Percentiles rank a stretch among this genome's conserved stretches.
Conservation (phyloP, 768 basidiomycete species). For the Tricholoma flavovirens region DNA sequence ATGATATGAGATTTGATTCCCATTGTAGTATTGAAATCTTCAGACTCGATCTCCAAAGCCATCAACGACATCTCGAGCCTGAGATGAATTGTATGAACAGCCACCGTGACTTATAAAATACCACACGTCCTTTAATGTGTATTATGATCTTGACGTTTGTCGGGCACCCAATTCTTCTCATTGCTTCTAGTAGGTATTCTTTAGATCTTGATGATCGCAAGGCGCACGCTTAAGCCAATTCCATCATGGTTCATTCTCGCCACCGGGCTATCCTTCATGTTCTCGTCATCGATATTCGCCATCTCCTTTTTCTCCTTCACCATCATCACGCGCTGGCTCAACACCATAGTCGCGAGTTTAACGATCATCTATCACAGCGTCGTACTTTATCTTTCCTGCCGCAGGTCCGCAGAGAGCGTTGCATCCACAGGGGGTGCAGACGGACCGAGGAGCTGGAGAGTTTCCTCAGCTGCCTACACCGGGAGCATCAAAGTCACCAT, state of each 20-base stretch:
- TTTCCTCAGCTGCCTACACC: not conserved
- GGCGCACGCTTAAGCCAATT: not conserved
- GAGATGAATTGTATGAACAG: no score
- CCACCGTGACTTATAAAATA: no score
- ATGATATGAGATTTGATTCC: no score
- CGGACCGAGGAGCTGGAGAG: not conserved
- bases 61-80: no score
- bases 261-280: not conserved
- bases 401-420: not conserved
- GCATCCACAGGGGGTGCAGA: no score
- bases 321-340: conserved; percentile 9
- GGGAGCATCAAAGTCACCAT: conserved; percentile 1
- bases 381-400: conserved; percentile 7
- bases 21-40: no score
- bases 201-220: not conserved
- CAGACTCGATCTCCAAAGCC: no score
- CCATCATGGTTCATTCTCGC: not conserved
- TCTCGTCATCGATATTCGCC: not conserved
- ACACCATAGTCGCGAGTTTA: conserved; percentile 4
- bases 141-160: no score
- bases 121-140: no score
- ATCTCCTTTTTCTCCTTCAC: conserved; percentile 5
- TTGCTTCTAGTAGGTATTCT: not conserved
- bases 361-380: conserved; percentile 8
- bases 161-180: no score